Percentiles rank a stretch among this genome's conserved stretches.
These are phyloP conservation scores for Chrysopogon serrulatus DNA, from an alignment of 176 grass and related monocot species.

Conservation along the genomic window DNA sequence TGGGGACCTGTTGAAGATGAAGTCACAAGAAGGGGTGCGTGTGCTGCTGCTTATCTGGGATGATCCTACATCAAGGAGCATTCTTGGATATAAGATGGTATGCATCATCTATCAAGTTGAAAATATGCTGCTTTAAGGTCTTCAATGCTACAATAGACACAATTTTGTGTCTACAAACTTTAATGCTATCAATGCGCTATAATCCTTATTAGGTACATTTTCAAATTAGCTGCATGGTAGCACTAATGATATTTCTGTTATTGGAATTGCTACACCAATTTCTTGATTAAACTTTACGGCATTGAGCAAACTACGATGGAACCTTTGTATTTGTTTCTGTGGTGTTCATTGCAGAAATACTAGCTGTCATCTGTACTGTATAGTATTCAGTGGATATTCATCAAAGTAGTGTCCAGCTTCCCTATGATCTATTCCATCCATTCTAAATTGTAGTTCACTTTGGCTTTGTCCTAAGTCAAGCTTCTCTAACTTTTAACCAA, in stretches of 20 bases:
- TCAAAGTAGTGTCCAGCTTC: neutral
- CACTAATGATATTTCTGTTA: neutral
- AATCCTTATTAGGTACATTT: neutral
- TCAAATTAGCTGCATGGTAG: neutral
- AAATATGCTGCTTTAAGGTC: slow-evolving; percentile 12
- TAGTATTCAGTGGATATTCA: neutral
- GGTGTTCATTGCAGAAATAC: neutral
- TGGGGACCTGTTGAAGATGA: slow-evolving; percentile 68
- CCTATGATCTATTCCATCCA: neutral
- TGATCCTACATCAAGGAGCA: slow-evolving; percentile 69
- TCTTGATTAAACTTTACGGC: neutral
- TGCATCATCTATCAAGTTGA: slow-evolving; percentile 1
- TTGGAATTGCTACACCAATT: neutral
- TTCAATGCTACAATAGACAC: neutral
- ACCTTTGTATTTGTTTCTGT: neutral
- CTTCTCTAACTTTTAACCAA: neutral
- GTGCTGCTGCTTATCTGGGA: slow-evolving; percentile 83
- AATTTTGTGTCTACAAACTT: slow-evolving; percentile 5
- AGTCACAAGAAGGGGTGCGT: slow-evolving; percentile 75
- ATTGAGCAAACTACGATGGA: neutral
- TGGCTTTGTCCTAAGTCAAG: neutral
- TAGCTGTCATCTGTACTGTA: neutral
- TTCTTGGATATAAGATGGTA: slow-evolving; percentile 63
- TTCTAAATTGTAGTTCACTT: neutral
- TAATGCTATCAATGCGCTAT: neutral